phyloP scores from a whole-genome alignment of 2,329 filamentous ascomycete species.

The Diaporthe eres region DNA sequence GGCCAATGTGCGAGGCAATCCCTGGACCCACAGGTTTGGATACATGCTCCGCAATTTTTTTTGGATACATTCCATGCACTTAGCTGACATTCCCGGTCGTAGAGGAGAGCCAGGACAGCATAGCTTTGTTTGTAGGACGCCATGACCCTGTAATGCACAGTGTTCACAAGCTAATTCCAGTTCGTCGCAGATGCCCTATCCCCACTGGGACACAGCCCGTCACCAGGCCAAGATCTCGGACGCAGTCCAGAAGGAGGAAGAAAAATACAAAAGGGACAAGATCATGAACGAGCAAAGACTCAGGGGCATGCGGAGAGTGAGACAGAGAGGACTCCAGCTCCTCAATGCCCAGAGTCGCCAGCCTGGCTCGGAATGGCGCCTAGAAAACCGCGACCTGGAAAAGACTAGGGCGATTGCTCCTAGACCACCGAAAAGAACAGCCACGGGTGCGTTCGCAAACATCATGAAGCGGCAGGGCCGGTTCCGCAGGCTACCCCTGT shows the following conservation, averaged over 20 bases:
- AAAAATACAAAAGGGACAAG: constrained; percentile 37
- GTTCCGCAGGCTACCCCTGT: constrained; percentile 7
- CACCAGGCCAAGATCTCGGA: constrained; percentile 37
- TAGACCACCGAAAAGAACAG: constrained; percentile 24
- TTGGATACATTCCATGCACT: too few species aligned
- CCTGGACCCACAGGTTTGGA: constrained; percentile 31
- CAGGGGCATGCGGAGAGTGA: constrained; percentile 34
- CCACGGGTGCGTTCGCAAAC: constrained; percentile 38
- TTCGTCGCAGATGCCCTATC: constrained; percentile 57
- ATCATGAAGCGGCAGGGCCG: constrained; percentile 41
- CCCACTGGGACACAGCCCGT: constrained; percentile 57
- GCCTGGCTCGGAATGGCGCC: constrained; percentile 37
- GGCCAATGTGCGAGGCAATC: constrained; percentile 40
- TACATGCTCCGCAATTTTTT: not conserved
- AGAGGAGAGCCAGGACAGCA: not conserved
- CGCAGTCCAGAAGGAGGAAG: constrained; percentile 36
- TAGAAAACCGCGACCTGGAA: constrained; percentile 32
- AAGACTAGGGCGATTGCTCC: not conserved
- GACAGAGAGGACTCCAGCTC: constrained; percentile 37
- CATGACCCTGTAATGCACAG: fast-evolving
- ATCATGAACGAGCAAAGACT: constrained; percentile 24
- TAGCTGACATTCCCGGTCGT: not conserved
- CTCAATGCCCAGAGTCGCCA: constrained; percentile 39
- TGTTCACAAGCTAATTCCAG: not conserved
- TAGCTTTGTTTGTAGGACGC: constrained; percentile 37